Evolutionary conservation across 1,284 basidiomycete genomes (phyloP), one percentile per base, ranked within the genome.

Genomic region (Polyporus tsugae): DNA sequence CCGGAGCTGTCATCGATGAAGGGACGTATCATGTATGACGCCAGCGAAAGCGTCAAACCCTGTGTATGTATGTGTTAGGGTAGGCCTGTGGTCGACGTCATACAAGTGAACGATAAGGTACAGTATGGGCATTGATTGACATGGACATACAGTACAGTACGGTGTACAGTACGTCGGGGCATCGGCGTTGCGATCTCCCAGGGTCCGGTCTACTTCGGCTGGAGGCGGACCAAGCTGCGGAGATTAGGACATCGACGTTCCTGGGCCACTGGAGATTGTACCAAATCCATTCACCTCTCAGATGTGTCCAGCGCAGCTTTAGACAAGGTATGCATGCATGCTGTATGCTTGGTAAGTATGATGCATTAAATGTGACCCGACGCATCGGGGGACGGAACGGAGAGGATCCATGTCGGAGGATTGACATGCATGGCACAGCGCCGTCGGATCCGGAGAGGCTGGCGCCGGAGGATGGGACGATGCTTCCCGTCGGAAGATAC

Each of bases 391-490:
- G 33, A 38, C 35, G 55, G 33, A 38, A 58, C 55, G 35, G 55
- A 58, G 55, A 58, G n/a, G 33, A 38, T 58, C 2, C 35, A 38
- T 13, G 55, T 17, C 10, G 55, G 55, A 36, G 35, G 55, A n/a
- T 13, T 15, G 29, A 29, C 53, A 55, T 33, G 53, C n/a, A n/a
- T n/a, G 53, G 29, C 29, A 55, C 19, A 38, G 35, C 36, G 55
- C 19, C 29, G 29, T 29, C 53, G 29, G n/a, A n/a, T n/a, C n/a
- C n/a, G n/a, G 55, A 36, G 9, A 22, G 55, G 35, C n/a, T 58
- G 39, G 59, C 59, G 59, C 59, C 22, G 59, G 41, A 33, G 36
- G 29, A 62, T 62, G 60, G 42, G 22, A 62, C 49, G 49, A 52
- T 46, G 7, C 13, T 19, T 35, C n/a, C 35, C 33, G 61, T 36